Conservation (phyloP, 257 asterid species). For the Nicotiana benthamiana region DNA sequence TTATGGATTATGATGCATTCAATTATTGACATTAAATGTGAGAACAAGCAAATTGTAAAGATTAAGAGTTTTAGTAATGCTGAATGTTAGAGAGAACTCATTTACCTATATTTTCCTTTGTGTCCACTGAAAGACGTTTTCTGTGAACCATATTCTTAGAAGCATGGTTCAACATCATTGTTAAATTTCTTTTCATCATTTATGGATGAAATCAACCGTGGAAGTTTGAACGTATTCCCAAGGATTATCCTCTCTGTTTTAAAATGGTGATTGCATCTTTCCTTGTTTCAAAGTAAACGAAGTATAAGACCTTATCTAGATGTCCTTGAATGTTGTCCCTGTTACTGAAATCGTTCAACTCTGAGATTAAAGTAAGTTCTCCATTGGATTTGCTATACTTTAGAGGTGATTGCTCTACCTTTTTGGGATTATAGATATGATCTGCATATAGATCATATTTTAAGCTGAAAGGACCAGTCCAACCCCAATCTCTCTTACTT, state of each 20-base stretch:
- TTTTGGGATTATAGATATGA: background rate
- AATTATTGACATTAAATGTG: background rate
- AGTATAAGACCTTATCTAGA: background rate
- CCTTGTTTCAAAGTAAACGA: background rate
- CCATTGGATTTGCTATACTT: background rate
- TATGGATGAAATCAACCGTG: background rate
- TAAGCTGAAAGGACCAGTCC: background rate
- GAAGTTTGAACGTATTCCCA: background rate
- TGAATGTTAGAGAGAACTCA: no score
- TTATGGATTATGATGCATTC: background rate
- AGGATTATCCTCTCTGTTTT: background rate
- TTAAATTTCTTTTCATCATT: background rate
- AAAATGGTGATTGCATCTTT: background rate
- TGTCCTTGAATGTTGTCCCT: background rate
- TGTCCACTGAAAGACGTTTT: background rate
- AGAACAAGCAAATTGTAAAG: background rate
- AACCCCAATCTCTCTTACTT: background rate
- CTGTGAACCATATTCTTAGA: background rate
- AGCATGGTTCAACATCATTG: background rate
- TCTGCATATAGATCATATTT: background rate
- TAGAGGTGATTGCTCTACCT: background rate
- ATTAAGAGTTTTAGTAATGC: background rate
- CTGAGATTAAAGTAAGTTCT: background rate
- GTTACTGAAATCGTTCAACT: background rate
- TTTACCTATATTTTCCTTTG: background rate